phyloP scores from a whole-genome alignment of 768 basidiomycete genomes.

The Coprinellus micaceus region DNA sequence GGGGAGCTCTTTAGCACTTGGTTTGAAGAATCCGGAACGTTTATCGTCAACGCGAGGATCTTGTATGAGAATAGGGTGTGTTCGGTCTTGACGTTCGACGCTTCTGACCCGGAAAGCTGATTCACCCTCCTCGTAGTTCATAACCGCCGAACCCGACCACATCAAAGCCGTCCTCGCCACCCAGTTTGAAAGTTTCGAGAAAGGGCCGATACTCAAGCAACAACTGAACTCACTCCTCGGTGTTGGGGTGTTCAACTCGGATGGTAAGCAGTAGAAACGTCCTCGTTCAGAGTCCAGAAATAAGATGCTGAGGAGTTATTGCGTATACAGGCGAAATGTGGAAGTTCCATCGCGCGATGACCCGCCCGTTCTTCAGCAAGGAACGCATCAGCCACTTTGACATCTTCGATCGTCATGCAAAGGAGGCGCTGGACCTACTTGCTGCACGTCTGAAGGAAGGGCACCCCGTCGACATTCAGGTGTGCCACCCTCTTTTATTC shows the following conservation, averaged over 20 bases:
- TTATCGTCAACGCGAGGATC: slow-evolving; percentile 19
- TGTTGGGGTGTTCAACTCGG: slow-evolving; percentile 51
- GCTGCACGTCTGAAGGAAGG: slow-evolving; percentile 41
- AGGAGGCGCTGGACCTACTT: slow-evolving; percentile 42
- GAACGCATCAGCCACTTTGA: slow-evolving; percentile 54
- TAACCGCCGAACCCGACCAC: slow-evolving; percentile 2
- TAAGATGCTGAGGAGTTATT: no score
- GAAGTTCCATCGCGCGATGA: slow-evolving; percentile 66
- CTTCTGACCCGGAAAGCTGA: no score
- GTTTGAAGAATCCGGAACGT: slow-evolving; percentile 17
- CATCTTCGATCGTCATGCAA: slow-evolving; percentile 49
- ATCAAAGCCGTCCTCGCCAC: slow-evolving; percentile 37
- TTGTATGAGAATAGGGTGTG: slow-evolving; percentile 25
- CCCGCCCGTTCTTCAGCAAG: slow-evolving; percentile 57
- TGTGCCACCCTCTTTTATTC: slow-evolving; percentile 13
- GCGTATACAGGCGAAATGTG: slow-evolving; percentile 46
- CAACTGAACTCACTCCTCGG: slow-evolving; percentile 36
- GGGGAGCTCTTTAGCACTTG: slow-evolving; percentile 17
- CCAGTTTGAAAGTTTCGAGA: slow-evolving; percentile 38
- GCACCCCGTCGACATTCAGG: slow-evolving; percentile 56
- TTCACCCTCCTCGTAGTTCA: not conserved
- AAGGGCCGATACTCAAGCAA: slow-evolving; percentile 22
- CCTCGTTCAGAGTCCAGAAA: no score
- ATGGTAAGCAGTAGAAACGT: slow-evolving; percentile 29
- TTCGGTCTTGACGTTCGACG: no score